These are phyloP conservation scores for Nicotiana rustica DNA, from an alignment of 305 asterid species.

Conservation along the genomic window DNA sequence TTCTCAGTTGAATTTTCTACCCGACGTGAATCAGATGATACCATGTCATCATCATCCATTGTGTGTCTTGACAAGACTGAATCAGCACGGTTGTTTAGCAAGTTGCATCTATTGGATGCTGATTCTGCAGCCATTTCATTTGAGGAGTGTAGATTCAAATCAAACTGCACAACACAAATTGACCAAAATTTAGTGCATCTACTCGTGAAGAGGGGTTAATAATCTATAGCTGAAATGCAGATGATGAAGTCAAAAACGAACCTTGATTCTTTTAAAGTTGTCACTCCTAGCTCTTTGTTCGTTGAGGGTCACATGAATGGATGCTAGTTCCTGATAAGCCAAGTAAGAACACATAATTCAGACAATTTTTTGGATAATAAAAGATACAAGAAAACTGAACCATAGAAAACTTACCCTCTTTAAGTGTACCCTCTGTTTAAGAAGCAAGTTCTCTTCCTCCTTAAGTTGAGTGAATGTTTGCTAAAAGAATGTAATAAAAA, in stretches of 20 bases:
- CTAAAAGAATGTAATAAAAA: neutral
- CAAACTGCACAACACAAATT: conserved; percentile 37
- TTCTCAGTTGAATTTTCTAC: conserved; percentile 1
- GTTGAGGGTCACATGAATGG: conserved; percentile 36
- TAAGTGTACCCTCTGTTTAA: conserved; percentile 44
- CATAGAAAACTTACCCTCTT: conserved; percentile 35
- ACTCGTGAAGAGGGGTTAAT: neutral
- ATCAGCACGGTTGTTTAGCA: conserved; percentile 2
- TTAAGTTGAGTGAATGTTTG: conserved; percentile 44
- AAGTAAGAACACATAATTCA: neutral
- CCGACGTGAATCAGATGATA: conserved; percentile 32
- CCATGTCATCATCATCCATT: conserved; percentile 24
- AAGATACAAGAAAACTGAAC: neutral
- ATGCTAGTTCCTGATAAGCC: conserved; percentile 44
- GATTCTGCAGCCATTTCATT: neutral
- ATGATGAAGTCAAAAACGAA: neutral
- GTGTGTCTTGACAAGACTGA: conserved; percentile 34
- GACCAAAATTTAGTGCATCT: neutral
- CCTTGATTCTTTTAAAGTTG: conserved; percentile 51
- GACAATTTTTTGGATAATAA: neutral
- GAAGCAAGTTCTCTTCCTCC: conserved; percentile 47
- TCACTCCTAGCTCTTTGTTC: conserved; percentile 44
- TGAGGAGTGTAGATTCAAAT: conserved; percentile 40
- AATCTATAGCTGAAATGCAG: neutral
- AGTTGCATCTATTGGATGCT: conserved; percentile 15